phyloP scores from a whole-genome alignment of 108 stramenopile genomes.

The Asterionellopsis glacialis region DNA sequence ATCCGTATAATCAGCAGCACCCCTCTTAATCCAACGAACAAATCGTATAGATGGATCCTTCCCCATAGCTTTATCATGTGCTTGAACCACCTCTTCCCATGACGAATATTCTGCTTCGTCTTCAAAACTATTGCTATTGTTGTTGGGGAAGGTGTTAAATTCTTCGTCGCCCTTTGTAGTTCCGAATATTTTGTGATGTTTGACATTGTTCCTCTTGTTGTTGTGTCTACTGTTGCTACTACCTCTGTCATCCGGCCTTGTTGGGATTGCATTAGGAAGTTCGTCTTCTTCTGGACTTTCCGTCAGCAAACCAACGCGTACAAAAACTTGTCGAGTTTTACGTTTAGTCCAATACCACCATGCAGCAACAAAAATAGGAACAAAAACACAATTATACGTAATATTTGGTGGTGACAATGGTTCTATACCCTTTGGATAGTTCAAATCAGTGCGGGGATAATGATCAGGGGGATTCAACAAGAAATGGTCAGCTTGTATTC shows the following conservation, averaged over 20 bases:
- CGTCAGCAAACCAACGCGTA: not conserved
- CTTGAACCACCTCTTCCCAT: no score
- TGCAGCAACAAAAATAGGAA: slow-evolving; percentile 24
- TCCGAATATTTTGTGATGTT: not conserved
- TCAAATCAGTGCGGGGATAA: no score
- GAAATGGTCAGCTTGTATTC: no score
- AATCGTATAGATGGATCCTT: slow-evolving; percentile 5
- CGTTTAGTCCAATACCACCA: slow-evolving; percentile 37
- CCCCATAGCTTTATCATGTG: no score
- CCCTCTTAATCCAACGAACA: not conserved
- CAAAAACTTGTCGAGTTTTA: not conserved
- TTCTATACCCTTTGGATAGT: no score
- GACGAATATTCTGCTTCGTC: not conserved
- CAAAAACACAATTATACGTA: slow-evolving; percentile 19
- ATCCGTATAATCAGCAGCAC: not conserved
- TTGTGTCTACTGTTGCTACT: not conserved
- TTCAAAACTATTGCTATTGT: not conserved
- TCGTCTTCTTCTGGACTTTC: not conserved
- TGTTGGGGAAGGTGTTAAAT: not conserved
- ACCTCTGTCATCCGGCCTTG: not conserved
- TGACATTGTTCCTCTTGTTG: not conserved
- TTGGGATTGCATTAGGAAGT: not conserved
- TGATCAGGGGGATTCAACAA: no score
- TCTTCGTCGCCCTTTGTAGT: not conserved
- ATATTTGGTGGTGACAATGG: slow-evolving; percentile 1